Evolutionary conservation across 2,329 filamentous ascomycete genomes (phyloP), one percentile per base, ranked within the genome.

Genomic region (Ophiostoma novo-ulmi): DNA sequence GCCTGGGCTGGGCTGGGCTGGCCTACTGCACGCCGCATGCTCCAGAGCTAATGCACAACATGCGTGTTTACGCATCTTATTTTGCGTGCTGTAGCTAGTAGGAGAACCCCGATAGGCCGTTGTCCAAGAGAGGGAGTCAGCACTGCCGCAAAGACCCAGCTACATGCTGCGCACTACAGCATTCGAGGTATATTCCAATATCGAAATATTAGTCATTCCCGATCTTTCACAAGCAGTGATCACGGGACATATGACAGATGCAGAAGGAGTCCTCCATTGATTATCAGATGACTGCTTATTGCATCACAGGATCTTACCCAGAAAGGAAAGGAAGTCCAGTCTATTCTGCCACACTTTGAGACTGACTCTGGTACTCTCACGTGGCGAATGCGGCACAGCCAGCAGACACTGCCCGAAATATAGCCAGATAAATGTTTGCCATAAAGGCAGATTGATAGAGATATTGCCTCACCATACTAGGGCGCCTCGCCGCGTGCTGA

Each of bases 401-500:
- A 63, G 26, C 26, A 35, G 58, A 31, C 26, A 35, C 52, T 31
- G 31, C 31, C 31, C 3, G 3, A 31, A 31, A 31, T 31, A 31
- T 4, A 31, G 2, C 31, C 31, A 31, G 31, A 31, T 31, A 31
- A 31, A 31, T 31, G 31, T 58, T 58, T 58, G 52, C 52, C 52
- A 3, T 58, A 58, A 17, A 58, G 52, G 52, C 52, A 58, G 52
- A 58, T 26, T 58, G 7, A 58, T 31, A 26, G n/a, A 31, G 8
- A 17, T 7, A 48, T 48, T 48, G 44, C 52, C 52, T 63, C 26
- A 17, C n/a, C 22, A 22, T 26, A 48, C 44, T 7, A 58, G 13
- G 52, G 26, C 17, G 52, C 52, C 52, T 58, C 52, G 52, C 52
- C n/a, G 52, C 52, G 52, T 58, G 36, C 55, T 39, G 61, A 70